These are phyloP conservation scores for Aspergillus novoparasiticus DNA, from an alignment of 2,329 filamentous ascomycete species.

Conservation along the genomic window DNA sequence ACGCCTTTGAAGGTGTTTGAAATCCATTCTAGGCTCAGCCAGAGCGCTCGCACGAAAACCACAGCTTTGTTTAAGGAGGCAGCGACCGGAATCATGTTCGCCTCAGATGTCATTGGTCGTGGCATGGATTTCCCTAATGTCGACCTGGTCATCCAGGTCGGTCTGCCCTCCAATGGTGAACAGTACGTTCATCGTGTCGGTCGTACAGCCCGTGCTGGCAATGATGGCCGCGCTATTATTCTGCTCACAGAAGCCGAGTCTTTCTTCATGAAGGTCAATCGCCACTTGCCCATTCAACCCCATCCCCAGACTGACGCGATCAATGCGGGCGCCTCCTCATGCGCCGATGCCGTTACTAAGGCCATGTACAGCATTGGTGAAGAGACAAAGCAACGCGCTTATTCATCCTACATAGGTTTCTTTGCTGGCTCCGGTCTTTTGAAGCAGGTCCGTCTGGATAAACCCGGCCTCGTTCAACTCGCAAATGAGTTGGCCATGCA, in stretches of 20 bases:
- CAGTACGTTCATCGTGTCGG: constrained; percentile 56
- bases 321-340: constrained; percentile 34
- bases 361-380: constrained; percentile 35
- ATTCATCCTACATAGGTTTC: constrained; percentile 41
- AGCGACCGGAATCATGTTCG: constrained; percentile 53
- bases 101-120: constrained; percentile 50
- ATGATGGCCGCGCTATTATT: constrained; percentile 57
- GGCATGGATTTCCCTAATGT: constrained; percentile 57
- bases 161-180: constrained; percentile 53
- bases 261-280: constrained; percentile 55
- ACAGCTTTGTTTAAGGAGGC: constrained; percentile 38
- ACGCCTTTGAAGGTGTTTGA: constrained; percentile 49
- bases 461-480: constrained; percentile 36
- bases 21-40: constrained; percentile 78
- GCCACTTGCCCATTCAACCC: constrained; percentile 52
- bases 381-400: constrained; percentile 38
- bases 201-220: constrained; percentile 65
- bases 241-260: constrained; percentile 55
- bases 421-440: constrained; percentile 36
- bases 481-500: constrained; percentile 42
- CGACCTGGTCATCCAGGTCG: constrained; percentile 52
- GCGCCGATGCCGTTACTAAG: constrained; percentile 31
- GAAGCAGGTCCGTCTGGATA: constrained; percentile 35
- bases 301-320: constrained; percentile 48
- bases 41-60: constrained; percentile 67